phyloP scores from a whole-genome alignment of 2,329 filamentous ascomycete genomes.

The Hysterium pulicare region DNA sequence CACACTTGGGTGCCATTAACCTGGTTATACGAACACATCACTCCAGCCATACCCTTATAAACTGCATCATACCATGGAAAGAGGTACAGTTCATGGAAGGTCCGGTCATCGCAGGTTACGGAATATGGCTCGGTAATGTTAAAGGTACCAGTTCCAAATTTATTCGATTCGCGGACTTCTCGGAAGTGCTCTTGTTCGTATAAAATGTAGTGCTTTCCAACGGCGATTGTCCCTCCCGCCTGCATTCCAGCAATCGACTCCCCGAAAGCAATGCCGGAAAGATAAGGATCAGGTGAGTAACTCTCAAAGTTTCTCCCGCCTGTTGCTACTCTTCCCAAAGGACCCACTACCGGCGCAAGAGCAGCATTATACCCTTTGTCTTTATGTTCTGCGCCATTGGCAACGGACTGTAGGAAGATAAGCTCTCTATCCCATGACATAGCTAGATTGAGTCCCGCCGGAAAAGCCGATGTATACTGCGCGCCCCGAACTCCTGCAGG shows the following conservation, averaged over 20 bases:
- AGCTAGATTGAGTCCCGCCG: conserved; percentile 44
- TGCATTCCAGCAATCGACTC: conserved; percentile 30
- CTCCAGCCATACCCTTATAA: conserved; percentile 53
- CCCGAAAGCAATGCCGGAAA: conserved; percentile 32
- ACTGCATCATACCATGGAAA: conserved; percentile 64
- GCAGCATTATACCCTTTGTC: conserved; percentile 70
- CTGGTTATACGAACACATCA: conserved; percentile 57
- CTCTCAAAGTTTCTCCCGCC: neutral
- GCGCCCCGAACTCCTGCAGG: conserved; percentile 31
- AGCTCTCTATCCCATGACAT: conserved; percentile 69
- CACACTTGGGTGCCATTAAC: conserved; percentile 31
- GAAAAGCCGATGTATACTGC: conserved; percentile 31
- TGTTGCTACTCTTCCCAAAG: conserved; percentile 49
- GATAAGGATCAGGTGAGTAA: conserved; percentile 26
- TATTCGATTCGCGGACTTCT: conserved; percentile 19
- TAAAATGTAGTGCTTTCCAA: conserved; percentile 51
- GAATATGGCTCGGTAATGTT: conserved; percentile 56
- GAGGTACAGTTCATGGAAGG: conserved; percentile 63
- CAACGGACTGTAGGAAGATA: too few relatives aligned
- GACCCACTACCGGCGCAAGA: conserved; percentile 66
- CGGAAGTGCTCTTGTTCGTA: conserved; percentile 58
- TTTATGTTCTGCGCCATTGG: conserved; percentile 68
- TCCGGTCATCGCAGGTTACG: conserved; percentile 63
- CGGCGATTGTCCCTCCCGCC: conserved; percentile 31
- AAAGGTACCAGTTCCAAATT: too few relatives aligned